A percentile compares a stretch with the other conserved stretches of the same genome.
Conservation (phyloP, 306 rosid species). For the Senna siamea region DNA sequence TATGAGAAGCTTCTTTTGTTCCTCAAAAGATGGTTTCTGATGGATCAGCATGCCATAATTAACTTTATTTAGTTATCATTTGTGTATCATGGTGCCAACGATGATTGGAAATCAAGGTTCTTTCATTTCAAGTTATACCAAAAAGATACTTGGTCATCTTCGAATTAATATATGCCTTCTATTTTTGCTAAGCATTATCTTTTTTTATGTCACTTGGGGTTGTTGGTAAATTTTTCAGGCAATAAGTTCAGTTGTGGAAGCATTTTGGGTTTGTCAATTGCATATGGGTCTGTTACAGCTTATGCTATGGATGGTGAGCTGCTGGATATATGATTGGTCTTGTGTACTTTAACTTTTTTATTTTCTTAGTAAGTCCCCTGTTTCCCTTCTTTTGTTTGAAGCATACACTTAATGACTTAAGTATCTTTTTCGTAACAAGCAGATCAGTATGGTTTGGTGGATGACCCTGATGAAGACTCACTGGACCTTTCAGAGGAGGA, state of each 20-base stretch:
- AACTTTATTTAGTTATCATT: neutral
- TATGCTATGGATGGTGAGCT: slow-evolving; percentile 78
- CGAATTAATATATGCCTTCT: slow-evolving; percentile 5
- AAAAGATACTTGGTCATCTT: slow-evolving; percentile 9
- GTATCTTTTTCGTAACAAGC: slow-evolving; percentile 34
- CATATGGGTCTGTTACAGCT: slow-evolving; percentile 51
- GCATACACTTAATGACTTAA: slow-evolving; percentile 10
- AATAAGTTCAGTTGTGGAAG: slow-evolving; percentile 42
- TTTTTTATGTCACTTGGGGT: slow-evolving; percentile 15
- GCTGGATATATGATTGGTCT: slow-evolving; percentile 41
- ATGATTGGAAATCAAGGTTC: neutral
- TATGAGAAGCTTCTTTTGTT: slow-evolving; percentile 17
- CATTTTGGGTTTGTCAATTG: slow-evolving; percentile 56
- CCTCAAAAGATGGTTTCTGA: neutral
- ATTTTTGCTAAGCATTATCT: slow-evolving; percentile 16
- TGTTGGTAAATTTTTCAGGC: slow-evolving; percentile 52
- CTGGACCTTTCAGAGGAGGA: slow-evolving; percentile 47
- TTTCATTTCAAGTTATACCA: slow-evolving; percentile 26
- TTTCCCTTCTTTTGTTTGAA: slow-evolving; percentile 3
- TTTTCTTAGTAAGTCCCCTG: slow-evolving; percentile 4
- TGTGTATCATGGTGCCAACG: slow-evolving; percentile 14
- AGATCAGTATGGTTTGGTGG: slow-evolving; percentile 57
- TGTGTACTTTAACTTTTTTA: slow-evolving; percentile 34
- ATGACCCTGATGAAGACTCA: slow-evolving; percentile 36
- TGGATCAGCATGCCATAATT: neutral